Conservation (phyloP, 208 protist species). For the Leishmania tarentolae region DNA sequence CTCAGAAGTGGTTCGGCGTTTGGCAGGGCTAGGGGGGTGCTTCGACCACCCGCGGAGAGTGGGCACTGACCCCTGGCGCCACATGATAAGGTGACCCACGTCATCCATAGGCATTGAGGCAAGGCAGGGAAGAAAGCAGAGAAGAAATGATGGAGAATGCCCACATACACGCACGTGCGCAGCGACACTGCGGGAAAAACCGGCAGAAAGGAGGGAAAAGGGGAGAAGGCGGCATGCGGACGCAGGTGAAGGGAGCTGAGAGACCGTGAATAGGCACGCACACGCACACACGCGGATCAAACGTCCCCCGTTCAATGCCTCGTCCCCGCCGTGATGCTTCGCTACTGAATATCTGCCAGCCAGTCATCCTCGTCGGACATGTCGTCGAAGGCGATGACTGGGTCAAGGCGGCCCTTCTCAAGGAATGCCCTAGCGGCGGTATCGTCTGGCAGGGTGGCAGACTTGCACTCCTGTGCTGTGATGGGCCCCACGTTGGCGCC, state of each 20-base stretch:
- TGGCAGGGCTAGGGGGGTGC: neutral
- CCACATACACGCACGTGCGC: neutral
- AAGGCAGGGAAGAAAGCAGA: conserved; percentile 2
- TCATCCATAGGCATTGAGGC: neutral
- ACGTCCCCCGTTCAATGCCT: neutral
- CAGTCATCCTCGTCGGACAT: conserved; percentile 36
- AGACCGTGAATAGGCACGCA: neutral
- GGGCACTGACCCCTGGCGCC: neutral
- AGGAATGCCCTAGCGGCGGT: conserved; percentile 40
- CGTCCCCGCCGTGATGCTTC: neutral
- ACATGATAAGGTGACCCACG: neutral
- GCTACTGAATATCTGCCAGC: conserved; percentile 29
- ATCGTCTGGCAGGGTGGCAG: conserved; percentile 30
- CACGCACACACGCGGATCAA: neutral
- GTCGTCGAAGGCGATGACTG: conserved; percentile 1
- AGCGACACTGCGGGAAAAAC: neutral
- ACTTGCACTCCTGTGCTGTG: conserved; percentile 45
- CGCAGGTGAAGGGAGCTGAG: neutral
- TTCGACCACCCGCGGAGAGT: neutral
- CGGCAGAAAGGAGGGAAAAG: neutral
- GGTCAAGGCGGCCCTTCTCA: conserved; percentile 19
- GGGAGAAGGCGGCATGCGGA: neutral
- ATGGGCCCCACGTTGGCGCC: conserved; percentile 32
- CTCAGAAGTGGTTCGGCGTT: neutral
- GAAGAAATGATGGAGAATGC: neutral